phyloP scores from a whole-genome alignment of 352 stramenopile species.

The Pythium periplocum region DNA sequence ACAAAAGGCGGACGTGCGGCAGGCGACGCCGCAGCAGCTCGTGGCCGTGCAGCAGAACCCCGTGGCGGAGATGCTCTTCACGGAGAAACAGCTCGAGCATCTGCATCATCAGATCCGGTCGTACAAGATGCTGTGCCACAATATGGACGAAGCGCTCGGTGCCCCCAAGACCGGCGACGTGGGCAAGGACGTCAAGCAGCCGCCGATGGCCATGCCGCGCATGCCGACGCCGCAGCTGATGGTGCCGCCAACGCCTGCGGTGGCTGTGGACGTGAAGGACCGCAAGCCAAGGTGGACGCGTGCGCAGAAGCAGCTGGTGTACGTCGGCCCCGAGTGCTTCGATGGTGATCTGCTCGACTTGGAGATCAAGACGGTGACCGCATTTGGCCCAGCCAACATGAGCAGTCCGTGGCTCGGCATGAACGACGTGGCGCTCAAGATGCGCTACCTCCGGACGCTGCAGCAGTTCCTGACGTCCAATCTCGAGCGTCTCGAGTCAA shows the following conservation, averaged over 20 bases:
- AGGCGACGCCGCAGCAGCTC: constrained; percentile 25
- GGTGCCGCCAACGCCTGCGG: not conserved
- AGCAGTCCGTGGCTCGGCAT: constrained; percentile 53
- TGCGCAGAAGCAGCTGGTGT: constrained; percentile 40
- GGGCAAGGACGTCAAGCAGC: constrained; percentile 14
- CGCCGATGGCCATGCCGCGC: not conserved
- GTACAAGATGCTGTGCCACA: constrained; percentile 80
- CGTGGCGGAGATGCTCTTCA: constrained; percentile 54
- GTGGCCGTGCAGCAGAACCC: constrained; percentile 32
- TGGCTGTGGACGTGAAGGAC: constrained; percentile 24
- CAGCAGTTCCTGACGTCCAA: constrained; percentile 64
- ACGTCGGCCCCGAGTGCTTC: constrained; percentile 55
- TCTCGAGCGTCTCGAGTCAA: constrained; percentile 52
- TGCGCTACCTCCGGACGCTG: constrained; percentile 65
- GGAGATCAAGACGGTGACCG: constrained; percentile 37
- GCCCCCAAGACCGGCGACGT: not conserved
- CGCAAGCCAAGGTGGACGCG: constrained; percentile 66
- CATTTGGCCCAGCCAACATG: constrained; percentile 58
- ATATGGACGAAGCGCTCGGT: constrained; percentile 64
- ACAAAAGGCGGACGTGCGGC: constrained; percentile 37
- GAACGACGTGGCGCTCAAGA: constrained; percentile 72
- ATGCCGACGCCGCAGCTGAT: constrained; percentile 7
- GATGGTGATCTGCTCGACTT: constrained; percentile 64
- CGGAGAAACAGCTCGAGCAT: constrained; percentile 81
- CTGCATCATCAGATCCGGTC: constrained; percentile 83